phyloP scores from a whole-genome alignment of 768 basidiomycete species.

The Mycena capillaripes region DNA sequence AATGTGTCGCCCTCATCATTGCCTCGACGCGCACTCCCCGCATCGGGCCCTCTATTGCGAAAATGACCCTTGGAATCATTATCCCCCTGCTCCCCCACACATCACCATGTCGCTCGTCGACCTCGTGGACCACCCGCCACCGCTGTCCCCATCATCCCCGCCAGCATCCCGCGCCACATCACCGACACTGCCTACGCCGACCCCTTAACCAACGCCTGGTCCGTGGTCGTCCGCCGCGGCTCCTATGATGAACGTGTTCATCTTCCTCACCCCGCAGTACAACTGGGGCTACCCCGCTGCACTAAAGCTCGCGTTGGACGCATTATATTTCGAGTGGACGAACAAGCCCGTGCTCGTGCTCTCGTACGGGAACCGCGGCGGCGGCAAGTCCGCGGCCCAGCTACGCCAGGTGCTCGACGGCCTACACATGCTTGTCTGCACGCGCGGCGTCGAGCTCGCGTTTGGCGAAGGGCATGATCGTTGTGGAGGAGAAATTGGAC shows the following conservation, averaged over 20 bases:
- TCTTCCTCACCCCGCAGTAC: constrained; percentile 56
- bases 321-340: constrained; percentile 54
- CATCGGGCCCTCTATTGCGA: constrained; percentile 16
- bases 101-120: constrained; percentile 42
- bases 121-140: constrained; percentile 40
- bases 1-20: constrained; percentile 25
- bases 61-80: constrained; percentile 2
- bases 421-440: constrained; percentile 26
- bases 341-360: constrained; percentile 49
- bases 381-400: constrained; percentile 43
- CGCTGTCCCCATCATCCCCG: constrained; percentile 42
- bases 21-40: constrained; percentile 24
- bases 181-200: constrained; percentile 42
- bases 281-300: constrained; percentile 55
- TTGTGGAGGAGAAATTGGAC: constrained; percentile 6
- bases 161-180: constrained; percentile 40
- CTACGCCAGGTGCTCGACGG: constrained; percentile 45
- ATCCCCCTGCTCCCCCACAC: constrained; percentile 35
- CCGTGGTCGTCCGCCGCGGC: constrained; percentile 45
- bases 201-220: constrained; percentile 44
- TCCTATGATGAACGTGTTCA: constrained; percentile 45
- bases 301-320: constrained; percentile 57
- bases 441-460: constrained; percentile 20
- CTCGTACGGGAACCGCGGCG: constrained; percentile 52
- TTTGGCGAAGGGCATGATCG: constrained; percentile 17